These are phyloP conservation scores for Cinchona pubescens DNA, from an alignment of 257 asterid species.

Conservation along the genomic window DNA sequence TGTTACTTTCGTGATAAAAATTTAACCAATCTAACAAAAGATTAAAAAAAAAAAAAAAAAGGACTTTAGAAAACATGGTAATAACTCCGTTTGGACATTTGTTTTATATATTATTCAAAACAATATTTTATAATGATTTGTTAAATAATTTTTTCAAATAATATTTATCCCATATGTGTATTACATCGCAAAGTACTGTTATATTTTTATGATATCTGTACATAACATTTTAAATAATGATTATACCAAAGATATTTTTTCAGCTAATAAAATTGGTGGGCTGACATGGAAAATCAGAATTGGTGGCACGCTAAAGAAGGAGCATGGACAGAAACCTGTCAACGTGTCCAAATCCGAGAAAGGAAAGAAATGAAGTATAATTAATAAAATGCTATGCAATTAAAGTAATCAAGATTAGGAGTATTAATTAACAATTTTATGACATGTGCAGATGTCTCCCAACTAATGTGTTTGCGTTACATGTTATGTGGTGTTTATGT, in stretches of 20 bases:
- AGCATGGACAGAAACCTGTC: not conserved
- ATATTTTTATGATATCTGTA: too few relatives aligned
- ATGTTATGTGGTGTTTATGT: conserved; percentile 62
- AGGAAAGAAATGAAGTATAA: not conserved
- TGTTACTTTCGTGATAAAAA: too few relatives aligned
- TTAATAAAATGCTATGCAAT: not conserved
- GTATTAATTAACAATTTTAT: conserved; percentile 7
- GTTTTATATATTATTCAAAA: too few relatives aligned
- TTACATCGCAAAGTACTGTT: too few relatives aligned
- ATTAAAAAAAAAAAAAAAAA: not conserved
- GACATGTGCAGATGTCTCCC: conserved; percentile 64
- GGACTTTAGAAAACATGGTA: too few relatives aligned
- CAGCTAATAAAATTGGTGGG: not conserved
- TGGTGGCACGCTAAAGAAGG: not conserved
- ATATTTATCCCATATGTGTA: too few relatives aligned
- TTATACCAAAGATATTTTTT: too few relatives aligned
- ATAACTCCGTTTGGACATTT: too few relatives aligned
- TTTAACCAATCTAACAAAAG: not conserved
- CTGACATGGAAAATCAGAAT: not conserved
- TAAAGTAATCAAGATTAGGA: not conserved
- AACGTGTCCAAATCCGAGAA: not conserved
- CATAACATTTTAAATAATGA: too few relatives aligned
- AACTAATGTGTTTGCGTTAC: conserved; percentile 33
- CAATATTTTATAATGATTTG: too few relatives aligned
- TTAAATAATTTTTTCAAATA: too few relatives aligned